Base-by-base conservation (phyloP, 1,284 basidiomycete genomes). In the Ceratobasidium papillatum region DNA sequence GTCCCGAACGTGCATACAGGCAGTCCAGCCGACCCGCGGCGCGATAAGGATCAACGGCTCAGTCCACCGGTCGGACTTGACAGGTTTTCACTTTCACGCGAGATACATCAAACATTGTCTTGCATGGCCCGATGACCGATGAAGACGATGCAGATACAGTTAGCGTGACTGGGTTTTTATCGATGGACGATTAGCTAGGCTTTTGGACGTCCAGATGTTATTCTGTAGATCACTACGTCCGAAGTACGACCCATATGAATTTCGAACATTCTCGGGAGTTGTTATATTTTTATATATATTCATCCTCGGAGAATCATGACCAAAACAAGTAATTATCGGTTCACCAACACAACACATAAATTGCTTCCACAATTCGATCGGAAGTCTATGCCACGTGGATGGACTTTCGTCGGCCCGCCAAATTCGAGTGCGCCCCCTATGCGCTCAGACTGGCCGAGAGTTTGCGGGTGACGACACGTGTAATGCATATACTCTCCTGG, bases 31-130 rank as follows among this genome's bases (percentile, higher is more conserved):
- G 34, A 27, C 43, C 65, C n/a, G n/a, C 36, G 27, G 14, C 51
- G 38, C 52, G 32, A 71, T 61, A 32, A 36, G 68, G 68, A 71
- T 71, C 68, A 71, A 71, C 68, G 68, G 68, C 12, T 9, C 62
- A 30, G 61, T 63, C n/a, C 61, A 43, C 61, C 30, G 22, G 45
- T 45, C 41, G 38, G 19, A 45, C 38, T 62, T 54, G 54, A 34
- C 54, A 52, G 2, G 9, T 25, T 52, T 52, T 52, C 25, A 14
- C 9, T 14, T 56, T 19, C 54, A 56, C 30, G 54, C 30, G 54
- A 56, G 27, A 25, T 52, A 19, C 30, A 56, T 34, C 54, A 56
- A 32, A 56, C 30, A 22, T 38, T 14, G 36, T 4, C 27, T 47
- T 17, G 38, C 45, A 47, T 47, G 45, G 45, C 45, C 45, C 45